Evolutionary conservation across 2,329 filamentous ascomycete genomes (phyloP), one percentile per base, ranked within the genome.

Genomic region (Fusarium pseudocircinatum): DNA sequence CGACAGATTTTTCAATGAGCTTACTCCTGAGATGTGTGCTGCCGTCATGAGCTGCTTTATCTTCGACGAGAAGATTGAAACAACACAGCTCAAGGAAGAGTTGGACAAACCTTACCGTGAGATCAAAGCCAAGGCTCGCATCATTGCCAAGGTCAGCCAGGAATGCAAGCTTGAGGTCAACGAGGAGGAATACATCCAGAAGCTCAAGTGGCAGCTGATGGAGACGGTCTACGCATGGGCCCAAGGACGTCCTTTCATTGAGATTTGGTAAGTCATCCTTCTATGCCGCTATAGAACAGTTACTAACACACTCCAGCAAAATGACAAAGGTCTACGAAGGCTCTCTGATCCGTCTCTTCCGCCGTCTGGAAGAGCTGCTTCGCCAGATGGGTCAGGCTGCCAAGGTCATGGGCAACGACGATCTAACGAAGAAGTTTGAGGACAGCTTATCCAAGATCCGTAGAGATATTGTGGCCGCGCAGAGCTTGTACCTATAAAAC

Each of bases 241-340:
- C 10, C 93, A 96, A 75, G 96, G 96, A 56, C 93, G 93, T 76
- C 91, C 93, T 1, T 99, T 99, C 85, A 91, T 93, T 2, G 92
- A 97, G 77, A 98, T 99, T 71, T 98, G 96, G 96, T 47, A 47
- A 6, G 44, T 16, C 3, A 11, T 30, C 3, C 26, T n/a, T 3
- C 8, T 6, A n/a, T 47, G 0, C 6, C 26, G 10, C 9, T 30
- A 30, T 2, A 30, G 14, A 9, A 47, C 20, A 22, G 1, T 16
- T 30, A 47, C 78, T 81, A 56, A 81, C 78, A 47, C 54, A 46
- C 32, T 53, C 13, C 72, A 97, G 96, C 84, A 97, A 97, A 94
- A 98, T 99, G 95, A 98, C 96, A 34, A 96, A 98, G 78, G 94
- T 96, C 34, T 99, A 98, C 83, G 96, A 99, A 85, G 96, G 96